These are phyloP conservation scores for Vitis hybrid DNA, from an alignment of 177 flowering plant species.

Conservation along the genomic window DNA sequence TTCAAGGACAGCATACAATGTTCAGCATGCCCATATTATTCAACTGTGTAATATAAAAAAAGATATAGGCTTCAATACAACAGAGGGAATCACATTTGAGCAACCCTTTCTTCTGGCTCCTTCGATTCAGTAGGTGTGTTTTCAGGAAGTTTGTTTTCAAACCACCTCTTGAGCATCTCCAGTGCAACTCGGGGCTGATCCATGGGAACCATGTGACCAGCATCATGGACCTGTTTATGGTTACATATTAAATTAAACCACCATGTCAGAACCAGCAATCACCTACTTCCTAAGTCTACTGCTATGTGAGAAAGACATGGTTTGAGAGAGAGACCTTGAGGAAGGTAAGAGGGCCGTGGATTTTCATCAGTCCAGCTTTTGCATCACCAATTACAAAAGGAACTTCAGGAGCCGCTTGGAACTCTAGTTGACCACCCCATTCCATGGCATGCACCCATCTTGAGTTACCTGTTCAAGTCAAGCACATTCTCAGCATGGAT, in stretches of 20 bases:
- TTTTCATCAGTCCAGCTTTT: conserved; percentile 23
- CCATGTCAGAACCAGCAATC: too few species aligned
- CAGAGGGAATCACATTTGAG: too few species aligned
- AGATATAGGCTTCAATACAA: too few species aligned
- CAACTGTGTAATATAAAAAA: too few species aligned
- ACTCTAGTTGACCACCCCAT: conserved; percentile 30
- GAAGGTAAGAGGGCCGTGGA: conserved; percentile 29
- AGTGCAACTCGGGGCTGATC: conserved; percentile 74
- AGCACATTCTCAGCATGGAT: background rate
- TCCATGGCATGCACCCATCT: conserved; percentile 37
- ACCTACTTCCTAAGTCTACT: too few species aligned
- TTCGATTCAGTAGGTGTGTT: too few species aligned
- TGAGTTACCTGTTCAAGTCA: conserved; percentile 22
- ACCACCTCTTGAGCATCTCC: conserved; percentile 67
- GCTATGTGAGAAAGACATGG: too few species aligned
- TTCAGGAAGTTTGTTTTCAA: conserved; percentile 33
- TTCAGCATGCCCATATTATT: too few species aligned
- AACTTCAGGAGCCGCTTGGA: conserved; percentile 20
- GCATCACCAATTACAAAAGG: conserved; percentile 24
- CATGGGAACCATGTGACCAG: conserved; percentile 79
- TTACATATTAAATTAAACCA: too few species aligned
- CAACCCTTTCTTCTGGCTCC: too few species aligned
- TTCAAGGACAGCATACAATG: too few species aligned
- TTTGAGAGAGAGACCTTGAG: conserved; percentile 21
- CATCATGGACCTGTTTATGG: background rate